These are phyloP conservation scores for Ophiocordyceps robertsii DNA, from an alignment of 2,329 filamentous ascomycete species.

Conservation along the genomic window DNA sequence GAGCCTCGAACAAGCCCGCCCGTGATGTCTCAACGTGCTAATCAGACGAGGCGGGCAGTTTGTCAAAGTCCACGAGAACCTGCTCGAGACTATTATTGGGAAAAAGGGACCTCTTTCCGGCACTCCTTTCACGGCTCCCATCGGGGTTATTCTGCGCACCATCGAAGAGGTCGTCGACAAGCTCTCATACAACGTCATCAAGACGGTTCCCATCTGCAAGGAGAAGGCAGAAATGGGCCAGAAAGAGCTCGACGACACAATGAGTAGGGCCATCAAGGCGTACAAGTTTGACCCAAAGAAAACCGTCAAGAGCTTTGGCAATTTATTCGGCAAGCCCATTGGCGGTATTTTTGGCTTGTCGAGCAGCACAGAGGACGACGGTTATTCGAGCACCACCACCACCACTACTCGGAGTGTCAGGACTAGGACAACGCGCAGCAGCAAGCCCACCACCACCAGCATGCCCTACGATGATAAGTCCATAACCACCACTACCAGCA, in stretches of 20 bases:
- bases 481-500: too few relatives aligned
- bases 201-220: constrained; percentile 6
- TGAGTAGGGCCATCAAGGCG: neutral
- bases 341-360: too few relatives aligned
- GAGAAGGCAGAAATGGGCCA: constrained; percentile 2
- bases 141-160: constrained; percentile 6
- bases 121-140: constrained; percentile 4
- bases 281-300: neutral
- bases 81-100: constrained; percentile 9
- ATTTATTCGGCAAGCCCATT: too few relatives aligned
- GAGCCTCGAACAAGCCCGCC: neutral
- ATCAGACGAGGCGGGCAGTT: constrained; percentile 3
- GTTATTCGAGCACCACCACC: too few relatives aligned
- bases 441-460: too few relatives aligned
- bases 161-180: constrained; percentile 8
- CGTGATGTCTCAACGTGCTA: too few relatives aligned
- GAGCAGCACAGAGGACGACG: too few relatives aligned
- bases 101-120: constrained; percentile 3
- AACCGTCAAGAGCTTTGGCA: too few relatives aligned
- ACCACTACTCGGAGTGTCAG: too few relatives aligned
- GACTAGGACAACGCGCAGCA: too few relatives aligned
- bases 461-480: too few relatives aligned
- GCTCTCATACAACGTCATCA: constrained; percentile 7
- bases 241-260: neutral
- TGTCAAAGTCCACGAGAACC: constrained; percentile 5